Base-by-base conservation (phyloP, 1,284 basidiomycete species). In the Ustilago vetiveriae region DNA sequence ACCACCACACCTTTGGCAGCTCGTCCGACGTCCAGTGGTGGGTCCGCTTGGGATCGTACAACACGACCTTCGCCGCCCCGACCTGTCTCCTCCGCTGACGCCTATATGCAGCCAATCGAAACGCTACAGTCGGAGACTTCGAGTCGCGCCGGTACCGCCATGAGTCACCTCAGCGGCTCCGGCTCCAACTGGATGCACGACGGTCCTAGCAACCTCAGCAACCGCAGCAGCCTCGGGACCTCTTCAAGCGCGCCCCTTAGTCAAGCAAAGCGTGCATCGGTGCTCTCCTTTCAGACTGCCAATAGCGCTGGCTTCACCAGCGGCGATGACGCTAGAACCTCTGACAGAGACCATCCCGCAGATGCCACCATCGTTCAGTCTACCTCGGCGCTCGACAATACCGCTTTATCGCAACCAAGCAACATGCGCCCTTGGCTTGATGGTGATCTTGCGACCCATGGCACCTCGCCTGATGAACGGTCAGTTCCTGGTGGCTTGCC, bases 211-310 rank as follows among this genome's bases (percentile, higher is more conserved):
- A 71, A 67, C 22, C 60, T 62, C 49, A 23, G 54, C 44, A 71
- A 67, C 22, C 60, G 68, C 49, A 66, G 62, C 54, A 71, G 68
- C 44, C 46, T 69, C 33, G 59, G 55, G 30, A 73, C 70, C 23
- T 49, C 50, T 14, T 46, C 58, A 22, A 71, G 50, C 33, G 35
- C 19, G 0, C 51, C 57, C 7, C 17, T 55, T 21, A 72, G 62
- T n/a, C 56, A 65, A 37, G 19, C 46, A 22, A 74, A 68, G 48
- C 65, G 76, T 10, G 73, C 59, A 8, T 76, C 74, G 3, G 67
- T 75, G 23, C 66, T 77, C 17, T 77, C 75, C 2, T 79, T 79
- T 39, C 75, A 79, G 58, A 79, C 76, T 2, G 76, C 76, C n/a
- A 58, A 75, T 38, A 73, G 69, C 41, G 76, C 72, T 24, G 68